These are phyloP conservation scores for Cyberlindnera subsufficiens DNA, from an alignment of 805 yeast genomes.

Conservation along the genomic window DNA sequence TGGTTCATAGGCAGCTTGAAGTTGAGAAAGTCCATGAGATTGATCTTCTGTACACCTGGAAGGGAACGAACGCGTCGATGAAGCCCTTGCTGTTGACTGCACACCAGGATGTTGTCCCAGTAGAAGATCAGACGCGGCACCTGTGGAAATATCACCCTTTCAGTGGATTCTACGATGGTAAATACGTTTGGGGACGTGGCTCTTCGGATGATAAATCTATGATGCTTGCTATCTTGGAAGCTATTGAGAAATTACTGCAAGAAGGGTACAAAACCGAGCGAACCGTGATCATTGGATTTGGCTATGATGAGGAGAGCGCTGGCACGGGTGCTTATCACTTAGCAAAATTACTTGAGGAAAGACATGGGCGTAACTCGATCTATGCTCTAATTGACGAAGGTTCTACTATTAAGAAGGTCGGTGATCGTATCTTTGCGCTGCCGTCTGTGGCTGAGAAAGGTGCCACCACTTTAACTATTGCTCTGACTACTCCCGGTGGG, in stretches of 20 bases:
- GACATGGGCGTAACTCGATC: slow-evolving; percentile 38
- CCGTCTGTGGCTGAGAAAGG: slow-evolving; percentile 61
- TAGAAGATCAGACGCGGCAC: slow-evolving; percentile 48
- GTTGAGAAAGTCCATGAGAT: slow-evolving; percentile 55
- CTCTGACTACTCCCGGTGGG: slow-evolving; percentile 58
- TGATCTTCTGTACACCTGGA: slow-evolving; percentile 61
- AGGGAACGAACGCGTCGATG: slow-evolving; percentile 43
- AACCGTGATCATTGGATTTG: slow-evolving; percentile 56
- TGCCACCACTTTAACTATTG: slow-evolving; percentile 43
- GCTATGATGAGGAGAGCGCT: slow-evolving; percentile 78
- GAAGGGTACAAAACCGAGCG: slow-evolving; percentile 49
- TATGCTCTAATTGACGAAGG: slow-evolving; percentile 69
- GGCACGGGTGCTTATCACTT: slow-evolving; percentile 43
- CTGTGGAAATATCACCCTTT: slow-evolving; percentile 70
- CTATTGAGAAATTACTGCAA: slow-evolving; percentile 46
- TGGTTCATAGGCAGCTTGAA: slow-evolving; percentile 39
- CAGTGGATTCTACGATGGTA: slow-evolving; percentile 59
- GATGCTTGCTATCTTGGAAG: slow-evolving; percentile 57
- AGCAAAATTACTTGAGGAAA: slow-evolving; percentile 1
- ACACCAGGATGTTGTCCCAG: slow-evolving; percentile 84
- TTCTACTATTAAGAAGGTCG: slow-evolving; percentile 6
- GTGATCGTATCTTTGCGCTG: slow-evolving; percentile 37
- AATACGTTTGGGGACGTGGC: slow-evolving; percentile 67
- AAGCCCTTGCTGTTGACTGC: slow-evolving; percentile 70
- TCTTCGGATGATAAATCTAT: slow-evolving; percentile 66